Conservation (phyloP, 768 basidiomycete genomes). For the Leccinum sublutescens region DNA sequence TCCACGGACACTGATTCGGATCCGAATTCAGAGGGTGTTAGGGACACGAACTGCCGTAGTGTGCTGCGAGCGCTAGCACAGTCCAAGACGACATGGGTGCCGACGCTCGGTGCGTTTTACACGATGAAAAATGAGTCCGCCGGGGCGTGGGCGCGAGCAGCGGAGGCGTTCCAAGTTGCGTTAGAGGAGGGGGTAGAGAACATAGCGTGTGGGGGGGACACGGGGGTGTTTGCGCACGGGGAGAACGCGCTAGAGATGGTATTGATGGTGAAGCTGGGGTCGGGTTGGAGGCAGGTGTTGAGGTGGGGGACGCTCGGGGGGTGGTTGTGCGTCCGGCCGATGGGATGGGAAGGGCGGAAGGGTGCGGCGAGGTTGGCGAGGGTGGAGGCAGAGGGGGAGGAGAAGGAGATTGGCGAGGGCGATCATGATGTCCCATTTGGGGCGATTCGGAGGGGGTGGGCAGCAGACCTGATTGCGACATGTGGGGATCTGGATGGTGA, state of each 20-base stretch:
- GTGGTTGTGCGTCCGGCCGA: slow-evolving; percentile 52
- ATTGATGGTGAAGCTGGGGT: slow-evolving; percentile 57
- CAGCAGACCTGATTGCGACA: slow-evolving; percentile 47
- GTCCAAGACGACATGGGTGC: slow-evolving; percentile 48
- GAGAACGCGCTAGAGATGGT: slow-evolving; percentile 59
- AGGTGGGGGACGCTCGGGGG: slow-evolving; percentile 58
- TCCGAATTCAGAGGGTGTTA: background rate
- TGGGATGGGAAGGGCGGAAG: slow-evolving; percentile 42
- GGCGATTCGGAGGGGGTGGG: slow-evolving; percentile 50
- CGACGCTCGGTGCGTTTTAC: slow-evolving; percentile 54
- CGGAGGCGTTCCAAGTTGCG: slow-evolving; percentile 44
- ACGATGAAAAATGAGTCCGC: slow-evolving; percentile 25
- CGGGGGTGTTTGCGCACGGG: slow-evolving; percentile 62
- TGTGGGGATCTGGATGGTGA: slow-evolving; percentile 37
- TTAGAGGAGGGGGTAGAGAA: slow-evolving; percentile 42
- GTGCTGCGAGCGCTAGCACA: slow-evolving; percentile 21
- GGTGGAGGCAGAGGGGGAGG: slow-evolving; percentile 29
- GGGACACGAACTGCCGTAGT: slow-evolving; percentile 9
- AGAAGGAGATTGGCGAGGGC: slow-evolving; percentile 31
- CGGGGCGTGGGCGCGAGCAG: slow-evolving; percentile 38
- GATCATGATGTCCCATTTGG: slow-evolving; percentile 58
- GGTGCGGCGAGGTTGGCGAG: slow-evolving; percentile 27
- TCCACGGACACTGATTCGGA: background rate
- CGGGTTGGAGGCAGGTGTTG: slow-evolving; percentile 50
- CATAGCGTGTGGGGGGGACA: slow-evolving; percentile 64